Conservation (phyloP, 306 rosid genomes). For the Ormosia semicastrata region DNA sequence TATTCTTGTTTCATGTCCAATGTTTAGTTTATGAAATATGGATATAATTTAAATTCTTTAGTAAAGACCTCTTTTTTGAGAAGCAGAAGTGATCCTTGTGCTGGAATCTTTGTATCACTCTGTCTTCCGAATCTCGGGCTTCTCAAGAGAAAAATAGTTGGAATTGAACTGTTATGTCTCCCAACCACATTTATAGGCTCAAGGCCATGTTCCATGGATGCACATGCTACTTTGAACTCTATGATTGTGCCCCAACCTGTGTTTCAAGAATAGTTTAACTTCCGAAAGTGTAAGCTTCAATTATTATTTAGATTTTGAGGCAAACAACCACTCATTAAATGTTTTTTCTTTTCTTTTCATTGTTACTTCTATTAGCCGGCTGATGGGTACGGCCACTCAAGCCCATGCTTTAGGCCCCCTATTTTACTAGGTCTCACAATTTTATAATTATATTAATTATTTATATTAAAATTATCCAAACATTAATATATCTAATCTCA, state of each 20-base stretch:
- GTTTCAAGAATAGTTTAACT: conserved; percentile 2
- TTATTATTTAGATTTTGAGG: not conserved
- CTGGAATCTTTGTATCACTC: conserved; percentile 11
- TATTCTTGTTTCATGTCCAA: not conserved
- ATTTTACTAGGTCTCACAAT: too few relatives aligned
- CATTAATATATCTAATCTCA: too few relatives aligned
- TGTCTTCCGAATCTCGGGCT: conserved; percentile 24
- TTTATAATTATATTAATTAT: too few relatives aligned
- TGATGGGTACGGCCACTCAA: too few relatives aligned
- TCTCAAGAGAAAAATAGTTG: conserved; percentile 25
- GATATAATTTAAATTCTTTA: conserved; percentile 14
- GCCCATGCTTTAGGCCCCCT: too few relatives aligned
- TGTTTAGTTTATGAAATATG: not conserved
- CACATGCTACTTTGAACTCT: conserved; percentile 49
- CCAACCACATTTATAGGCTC: conserved; percentile 28
- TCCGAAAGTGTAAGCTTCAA: not conserved
- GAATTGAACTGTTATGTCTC: conserved; percentile 52
- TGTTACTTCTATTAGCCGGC: not conserved
- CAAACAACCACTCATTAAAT: not conserved
- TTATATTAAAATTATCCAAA: too few relatives aligned
- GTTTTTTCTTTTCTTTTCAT: not conserved
- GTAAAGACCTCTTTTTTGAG: not conserved
- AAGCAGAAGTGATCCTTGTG: conserved; percentile 13
- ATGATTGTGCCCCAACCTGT: conserved; percentile 14
- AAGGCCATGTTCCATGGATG: conserved; percentile 21